These are phyloP conservation scores for Ehretia macrophylla DNA, from an alignment of 257 asterid genomes.

Conservation along the genomic window DNA sequence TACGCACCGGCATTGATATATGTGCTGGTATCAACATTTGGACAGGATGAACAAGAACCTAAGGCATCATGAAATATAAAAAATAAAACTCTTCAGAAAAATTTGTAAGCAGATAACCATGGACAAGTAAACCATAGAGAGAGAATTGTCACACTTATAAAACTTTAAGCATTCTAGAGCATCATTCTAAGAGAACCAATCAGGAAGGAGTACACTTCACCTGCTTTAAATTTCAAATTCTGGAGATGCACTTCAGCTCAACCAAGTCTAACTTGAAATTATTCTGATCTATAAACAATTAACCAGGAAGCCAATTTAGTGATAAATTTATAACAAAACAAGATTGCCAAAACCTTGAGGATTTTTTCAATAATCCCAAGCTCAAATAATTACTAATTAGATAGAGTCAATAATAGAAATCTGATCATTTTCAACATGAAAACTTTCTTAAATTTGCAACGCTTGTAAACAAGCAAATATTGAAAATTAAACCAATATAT, in stretches of 20 bases:
- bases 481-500: not conserved
- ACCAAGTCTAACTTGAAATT: slow-evolving; percentile 71
- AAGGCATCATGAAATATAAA: slow-evolving; percentile 7
- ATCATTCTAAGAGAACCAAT: slow-evolving; percentile 18
- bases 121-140: not conserved
- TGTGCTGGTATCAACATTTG: slow-evolving; percentile 11
- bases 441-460: not conserved
- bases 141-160: too few relatives aligned
- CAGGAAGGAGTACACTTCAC: slow-evolving; percentile 40
- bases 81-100: slow-evolving; percentile 10
- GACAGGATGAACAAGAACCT: slow-evolving; percentile 2
- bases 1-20: slow-evolving; percentile 5
- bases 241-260: slow-evolving; percentile 71
- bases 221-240: slow-evolving; percentile 52
- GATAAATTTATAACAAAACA: slow-evolving; percentile 19
- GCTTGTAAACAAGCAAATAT: not conserved
- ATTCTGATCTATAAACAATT: slow-evolving; percentile 77
- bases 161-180: slow-evolving; percentile 5
- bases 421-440: not conserved
- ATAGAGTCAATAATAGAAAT: too few relatives aligned
- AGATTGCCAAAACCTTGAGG: slow-evolving; percentile 34
- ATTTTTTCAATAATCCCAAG: slow-evolving; percentile 25
- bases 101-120: slow-evolving; percentile 10
- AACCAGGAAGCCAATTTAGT: slow-evolving; percentile 67
- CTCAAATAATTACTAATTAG: not conserved